These are phyloP conservation scores for Singerocomus rubriflavus DNA, from an alignment of 1,284 basidiomycete genomes.

Conservation along the genomic window DNA sequence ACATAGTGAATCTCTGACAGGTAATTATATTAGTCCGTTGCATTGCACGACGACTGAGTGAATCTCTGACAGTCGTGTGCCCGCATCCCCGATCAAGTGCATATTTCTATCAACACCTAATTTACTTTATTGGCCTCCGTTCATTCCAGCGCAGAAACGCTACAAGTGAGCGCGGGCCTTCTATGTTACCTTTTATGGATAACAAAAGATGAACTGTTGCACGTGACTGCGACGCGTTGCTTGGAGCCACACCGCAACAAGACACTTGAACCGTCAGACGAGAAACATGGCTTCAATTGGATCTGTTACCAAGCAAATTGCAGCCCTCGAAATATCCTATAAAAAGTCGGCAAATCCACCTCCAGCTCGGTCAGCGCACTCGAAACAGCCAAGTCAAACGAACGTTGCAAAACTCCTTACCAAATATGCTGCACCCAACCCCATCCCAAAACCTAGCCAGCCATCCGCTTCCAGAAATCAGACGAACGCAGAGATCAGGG, in stretches of 20 bases:
- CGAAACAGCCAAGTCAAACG: constrained; percentile 52
- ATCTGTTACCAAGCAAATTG: constrained; percentile 46
- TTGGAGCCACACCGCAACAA: not conserved
- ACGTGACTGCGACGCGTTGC: constrained; percentile 28
- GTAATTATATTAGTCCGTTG: no score
- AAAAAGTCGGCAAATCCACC: constrained; percentile 37
- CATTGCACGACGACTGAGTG: no score
- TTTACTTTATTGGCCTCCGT: not conserved
- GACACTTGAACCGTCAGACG: not conserved
- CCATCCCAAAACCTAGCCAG: constrained; percentile 36
- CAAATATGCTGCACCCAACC: constrained; percentile 61
- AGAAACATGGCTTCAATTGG: constrained; percentile 42
- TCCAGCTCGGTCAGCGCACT: constrained; percentile 37
- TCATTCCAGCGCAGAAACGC: not conserved
- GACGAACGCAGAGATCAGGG: constrained; percentile 27
- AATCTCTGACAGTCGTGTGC: no score
- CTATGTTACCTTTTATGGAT: no score
- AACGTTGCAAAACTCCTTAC: constrained; percentile 65
- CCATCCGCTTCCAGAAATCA: constrained; percentile 42
- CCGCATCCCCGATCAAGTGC: no score
- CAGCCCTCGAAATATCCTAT: constrained; percentile 47
- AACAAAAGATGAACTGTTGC: constrained; percentile 4
- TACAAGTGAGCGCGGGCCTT: no score
- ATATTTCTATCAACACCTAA: no score
- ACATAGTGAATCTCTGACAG: no score